Conservation (phyloP, 441 rosid genomes). For the Bocquillonia castaneifolia region DNA sequence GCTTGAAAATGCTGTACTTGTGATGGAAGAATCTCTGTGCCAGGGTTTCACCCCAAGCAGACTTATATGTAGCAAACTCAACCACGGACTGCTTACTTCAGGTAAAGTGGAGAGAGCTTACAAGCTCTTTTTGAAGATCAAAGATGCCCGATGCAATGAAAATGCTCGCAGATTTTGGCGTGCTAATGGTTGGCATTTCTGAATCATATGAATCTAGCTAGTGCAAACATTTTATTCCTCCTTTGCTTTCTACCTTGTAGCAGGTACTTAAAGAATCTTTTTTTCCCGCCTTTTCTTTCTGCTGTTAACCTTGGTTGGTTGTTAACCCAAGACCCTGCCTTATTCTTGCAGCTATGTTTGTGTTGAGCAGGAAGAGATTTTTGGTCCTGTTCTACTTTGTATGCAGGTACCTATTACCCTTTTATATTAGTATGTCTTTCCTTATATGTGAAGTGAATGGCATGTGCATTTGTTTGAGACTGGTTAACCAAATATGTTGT, state of each 20-base stretch:
- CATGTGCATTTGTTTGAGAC: constrained; percentile 6
- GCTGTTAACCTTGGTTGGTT: too few species aligned
- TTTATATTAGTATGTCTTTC: constrained; percentile 11
- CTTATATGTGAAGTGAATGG: background rate
- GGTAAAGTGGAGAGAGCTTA: constrained; percentile 70
- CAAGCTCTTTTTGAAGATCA: constrained; percentile 67
- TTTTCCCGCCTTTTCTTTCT: too few species aligned
- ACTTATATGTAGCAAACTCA: constrained; percentile 63
- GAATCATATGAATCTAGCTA: constrained; percentile 21
- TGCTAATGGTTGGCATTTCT: constrained; percentile 90
- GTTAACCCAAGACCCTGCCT: too few species aligned
- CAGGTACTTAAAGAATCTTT: constrained; percentile 2
- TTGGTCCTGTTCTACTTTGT: constrained; percentile 93
- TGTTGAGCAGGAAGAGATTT: constrained; percentile 75
- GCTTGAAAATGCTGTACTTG: constrained; percentile 81
- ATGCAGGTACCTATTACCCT: constrained; percentile 37
- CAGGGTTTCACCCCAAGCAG: constrained; percentile 88
- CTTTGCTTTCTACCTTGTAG: background rate
- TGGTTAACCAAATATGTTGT: background rate
- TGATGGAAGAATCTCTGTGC: constrained; percentile 72
- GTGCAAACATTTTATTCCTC: background rate
- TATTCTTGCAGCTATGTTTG: background rate
- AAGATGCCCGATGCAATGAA: constrained; percentile 56
- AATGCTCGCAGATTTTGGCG: constrained; percentile 76
- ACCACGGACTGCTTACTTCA: constrained; percentile 62